Conservation (phyloP, 2,329 filamentous ascomycete genomes). For the Calonectria hongkongensis region DNA sequence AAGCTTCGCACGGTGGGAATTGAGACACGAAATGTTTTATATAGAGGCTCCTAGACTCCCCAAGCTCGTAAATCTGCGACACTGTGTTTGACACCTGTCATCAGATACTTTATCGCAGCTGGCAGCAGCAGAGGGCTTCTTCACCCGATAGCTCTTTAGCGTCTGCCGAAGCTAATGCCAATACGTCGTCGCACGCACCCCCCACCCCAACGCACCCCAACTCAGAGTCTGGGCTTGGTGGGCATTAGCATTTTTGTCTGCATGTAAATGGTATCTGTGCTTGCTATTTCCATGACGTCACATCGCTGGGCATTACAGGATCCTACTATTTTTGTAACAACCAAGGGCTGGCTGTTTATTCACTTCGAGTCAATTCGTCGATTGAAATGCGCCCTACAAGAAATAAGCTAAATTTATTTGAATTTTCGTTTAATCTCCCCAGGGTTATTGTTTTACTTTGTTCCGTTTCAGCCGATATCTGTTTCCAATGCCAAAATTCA, state of each 20-base stretch:
- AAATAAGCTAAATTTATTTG: too few relatives aligned
- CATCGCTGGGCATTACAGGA: not conserved
- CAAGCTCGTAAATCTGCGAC: not conserved
- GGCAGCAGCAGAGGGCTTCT: not conserved
- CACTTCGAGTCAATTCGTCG: too few relatives aligned
- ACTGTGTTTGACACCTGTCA: conserved; percentile 1
- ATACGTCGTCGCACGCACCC: not conserved
- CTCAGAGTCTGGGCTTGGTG: not conserved
- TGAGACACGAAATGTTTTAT: not conserved
- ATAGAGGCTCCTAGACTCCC: not conserved
- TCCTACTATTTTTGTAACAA: not conserved
- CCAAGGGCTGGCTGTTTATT: not conserved
- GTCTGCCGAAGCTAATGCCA: conserved; percentile 4
- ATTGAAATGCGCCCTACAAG: too few relatives aligned
- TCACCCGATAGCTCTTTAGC: not conserved
- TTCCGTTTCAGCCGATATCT: too few relatives aligned
- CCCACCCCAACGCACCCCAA: not conserved
- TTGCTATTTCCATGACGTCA: conserved; percentile 13
- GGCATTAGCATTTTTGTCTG: conserved; percentile 4
- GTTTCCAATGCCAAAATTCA: too few relatives aligned
- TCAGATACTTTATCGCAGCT: not conserved
- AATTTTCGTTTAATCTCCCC: too few relatives aligned
- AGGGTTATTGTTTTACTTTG: too few relatives aligned
- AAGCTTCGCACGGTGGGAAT: not conserved
- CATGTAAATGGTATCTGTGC: not conserved